phyloP scores from a whole-genome alignment of 345 rosid species.

The Acer yangbiense region DNA sequence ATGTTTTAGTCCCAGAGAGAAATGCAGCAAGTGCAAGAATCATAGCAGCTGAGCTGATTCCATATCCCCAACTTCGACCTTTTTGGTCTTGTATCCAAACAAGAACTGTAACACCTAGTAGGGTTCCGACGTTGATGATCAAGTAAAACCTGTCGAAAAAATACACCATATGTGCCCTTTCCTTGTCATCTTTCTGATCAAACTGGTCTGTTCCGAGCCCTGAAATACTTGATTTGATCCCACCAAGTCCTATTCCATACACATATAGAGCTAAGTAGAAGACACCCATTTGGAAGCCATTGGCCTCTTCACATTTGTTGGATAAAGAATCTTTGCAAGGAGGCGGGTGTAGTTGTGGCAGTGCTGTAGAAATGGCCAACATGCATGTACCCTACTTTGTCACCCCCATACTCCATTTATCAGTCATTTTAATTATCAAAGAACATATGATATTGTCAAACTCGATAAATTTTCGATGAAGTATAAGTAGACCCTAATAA shows the following conservation, averaged over 20 bases:
- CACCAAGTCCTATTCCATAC: conserved; percentile 9
- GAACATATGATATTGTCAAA: no score
- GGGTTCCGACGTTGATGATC: conserved; percentile 17
- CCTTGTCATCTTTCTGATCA: conserved; percentile 22
- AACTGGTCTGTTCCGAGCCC: conserved; percentile 25
- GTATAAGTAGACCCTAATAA: neutral
- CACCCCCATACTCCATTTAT: neutral
- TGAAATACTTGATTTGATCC: conserved; percentile 27
- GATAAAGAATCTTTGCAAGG: conserved; percentile 8
- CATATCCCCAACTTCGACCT: conserved; percentile 25
- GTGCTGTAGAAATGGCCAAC: conserved; percentile 14
- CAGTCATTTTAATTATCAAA: neutral
- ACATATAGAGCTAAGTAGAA: conserved; percentile 7
- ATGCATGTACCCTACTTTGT: conserved; percentile 16
- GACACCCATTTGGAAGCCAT: conserved; percentile 16
- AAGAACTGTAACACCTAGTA: conserved; percentile 24
- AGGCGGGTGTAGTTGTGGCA: conserved; percentile 14
- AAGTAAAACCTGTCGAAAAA: conserved; percentile 20
- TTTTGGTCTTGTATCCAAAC: conserved; percentile 20
- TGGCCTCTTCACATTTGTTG: conserved; percentile 20
- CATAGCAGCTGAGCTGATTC: conserved; percentile 14
- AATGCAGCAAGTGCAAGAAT: neutral
- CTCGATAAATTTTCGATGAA: no score
- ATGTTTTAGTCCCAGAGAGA: conserved; percentile 6
- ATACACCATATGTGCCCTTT: conserved; percentile 11